Conservation (phyloP, 2,329 filamentous ascomycete species). For the Lasiodiplodia hormozganensis region DNA sequence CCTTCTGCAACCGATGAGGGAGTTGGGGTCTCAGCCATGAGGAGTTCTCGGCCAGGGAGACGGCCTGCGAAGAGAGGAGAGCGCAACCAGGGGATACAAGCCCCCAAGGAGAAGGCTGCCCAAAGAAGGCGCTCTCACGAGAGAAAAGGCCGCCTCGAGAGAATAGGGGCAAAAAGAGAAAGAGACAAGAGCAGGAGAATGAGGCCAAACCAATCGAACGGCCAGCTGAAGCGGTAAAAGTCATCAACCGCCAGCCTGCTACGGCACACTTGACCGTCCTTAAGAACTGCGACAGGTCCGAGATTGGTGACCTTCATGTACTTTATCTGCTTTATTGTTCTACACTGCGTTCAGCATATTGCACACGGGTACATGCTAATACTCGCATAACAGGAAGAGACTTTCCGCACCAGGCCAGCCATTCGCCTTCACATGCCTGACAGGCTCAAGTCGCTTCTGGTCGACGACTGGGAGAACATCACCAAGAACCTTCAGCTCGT, state of each 20-base stretch:
- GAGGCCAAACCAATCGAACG: background rate
- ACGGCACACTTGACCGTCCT: background rate
- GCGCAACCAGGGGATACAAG: background rate
- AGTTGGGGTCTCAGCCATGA: background rate
- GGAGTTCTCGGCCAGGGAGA: background rate
- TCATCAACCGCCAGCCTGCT: background rate
- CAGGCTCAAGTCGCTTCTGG: slow-evolving; percentile 86
- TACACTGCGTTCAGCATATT: background rate
- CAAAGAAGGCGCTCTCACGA: slow-evolving; percentile 48
- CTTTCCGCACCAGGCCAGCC: slow-evolving; percentile 81
- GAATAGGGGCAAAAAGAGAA: slow-evolving; percentile 28
- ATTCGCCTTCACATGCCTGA: slow-evolving; percentile 89
- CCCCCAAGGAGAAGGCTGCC: background rate
- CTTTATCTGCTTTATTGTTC: background rate
- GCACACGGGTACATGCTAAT: background rate
- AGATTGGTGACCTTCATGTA: background rate
- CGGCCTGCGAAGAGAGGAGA: background rate
- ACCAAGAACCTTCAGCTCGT: slow-evolving; percentile 94
- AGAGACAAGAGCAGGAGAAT: slow-evolving; percentile 36
- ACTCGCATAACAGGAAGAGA: slow-evolving; percentile 73
- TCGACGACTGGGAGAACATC: slow-evolving; percentile 98
- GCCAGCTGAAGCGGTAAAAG: background rate
- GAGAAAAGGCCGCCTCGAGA: slow-evolving; percentile 49
- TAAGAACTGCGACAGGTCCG: background rate
- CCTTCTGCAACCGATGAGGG: background rate